Base-by-base conservation (phyloP, 2,329 filamentous ascomycete species). In the Metarhizium robertsii region DNA sequence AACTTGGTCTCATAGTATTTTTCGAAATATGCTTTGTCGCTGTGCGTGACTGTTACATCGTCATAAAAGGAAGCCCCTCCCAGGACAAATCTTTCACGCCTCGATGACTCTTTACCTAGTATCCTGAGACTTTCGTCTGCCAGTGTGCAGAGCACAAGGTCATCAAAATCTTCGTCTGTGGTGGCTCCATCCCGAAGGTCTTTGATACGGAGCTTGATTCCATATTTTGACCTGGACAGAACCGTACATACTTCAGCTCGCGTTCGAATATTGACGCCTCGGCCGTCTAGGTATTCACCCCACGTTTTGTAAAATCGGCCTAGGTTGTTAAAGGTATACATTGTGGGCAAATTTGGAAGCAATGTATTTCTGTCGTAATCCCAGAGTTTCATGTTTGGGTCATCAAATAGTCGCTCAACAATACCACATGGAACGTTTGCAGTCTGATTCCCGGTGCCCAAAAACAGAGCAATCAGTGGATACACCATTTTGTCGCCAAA, bases 401-500 rank as follows among this genome's bases (percentile, higher is more conserved):
- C 78, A 56, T 81, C 72, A 52, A 82, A 84, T 0, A 85, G 67
- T 4, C 80, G 70, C 64, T 85, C 80, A 4, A 90, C 73, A 38
- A 90, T 83, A 29, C 86, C 84, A 46, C 79, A 80, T 0, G 86
- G 83, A 0, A 90, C 86, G 59, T 88, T 83, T 0, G 86, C 81
- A 0, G 86, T 87, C 62, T 88, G 84, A 61, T 90, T 90, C 1
- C 87, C 86, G 0, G 87, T 90, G 0, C 87, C 87, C 0, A 90
- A 73, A 64, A 91, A 90, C 1, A 90, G 72, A 0, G 87, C 87
- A 36, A 89, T 80, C 66, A 90, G 80, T 1, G 87, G 87, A 56
- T 87, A 76, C 0, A 86, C 83, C 69, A 90, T 84, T 40, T 82
- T 83, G 63, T 90, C 84, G 16, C 79, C 80, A 64, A 90, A 91